phyloP scores from a whole-genome alignment of 2,329 filamentous ascomycete species.

The Cladosporium sp. region DNA sequence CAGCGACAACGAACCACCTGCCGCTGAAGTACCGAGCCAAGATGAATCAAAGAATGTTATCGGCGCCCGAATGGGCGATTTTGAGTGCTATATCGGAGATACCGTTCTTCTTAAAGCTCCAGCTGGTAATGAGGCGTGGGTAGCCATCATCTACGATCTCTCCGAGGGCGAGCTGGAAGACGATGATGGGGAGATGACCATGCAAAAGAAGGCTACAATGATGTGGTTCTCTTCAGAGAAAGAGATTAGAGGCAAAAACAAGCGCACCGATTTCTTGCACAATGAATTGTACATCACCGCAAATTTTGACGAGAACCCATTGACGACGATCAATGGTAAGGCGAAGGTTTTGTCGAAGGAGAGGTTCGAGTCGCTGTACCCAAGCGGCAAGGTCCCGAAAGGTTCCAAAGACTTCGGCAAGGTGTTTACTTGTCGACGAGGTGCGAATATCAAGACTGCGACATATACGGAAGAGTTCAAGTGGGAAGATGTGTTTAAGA shows the following conservation, averaged over 20 bases:
- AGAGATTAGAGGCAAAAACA: slow-evolving; percentile 82
- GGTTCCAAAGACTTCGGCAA: slow-evolving; percentile 73
- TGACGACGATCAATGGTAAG: slow-evolving; percentile 86
- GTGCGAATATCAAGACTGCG: slow-evolving; percentile 81
- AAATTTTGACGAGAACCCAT: slow-evolving; percentile 78
- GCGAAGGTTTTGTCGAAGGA: slow-evolving; percentile 72
- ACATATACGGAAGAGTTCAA: slow-evolving; percentile 88
- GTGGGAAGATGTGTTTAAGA: slow-evolving; percentile 80
- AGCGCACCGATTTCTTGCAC: slow-evolving; percentile 68
- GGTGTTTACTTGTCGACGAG: slow-evolving; percentile 82
- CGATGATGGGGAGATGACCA: slow-evolving; percentile 45
- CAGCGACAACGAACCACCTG: slow-evolving; percentile 25
- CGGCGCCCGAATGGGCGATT: slow-evolving; percentile 75
- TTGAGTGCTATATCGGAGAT: slow-evolving; percentile 77
- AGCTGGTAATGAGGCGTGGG: slow-evolving; percentile 87
- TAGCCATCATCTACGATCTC: slow-evolving; percentile 83
- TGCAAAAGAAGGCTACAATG: slow-evolving; percentile 72
- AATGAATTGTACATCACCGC: slow-evolving; percentile 92
- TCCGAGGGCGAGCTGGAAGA: slow-evolving; percentile 63
- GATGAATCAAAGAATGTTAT: slow-evolving; percentile 50
- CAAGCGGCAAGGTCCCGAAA: slow-evolving; percentile 68
- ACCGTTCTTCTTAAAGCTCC: slow-evolving; percentile 75
- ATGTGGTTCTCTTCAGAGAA: slow-evolving; percentile 95
- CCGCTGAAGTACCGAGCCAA: slow-evolving; percentile 9
- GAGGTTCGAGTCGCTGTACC: slow-evolving; percentile 64